Evolutionary conservation across 225 moss, liverwort and hornwort genomes (phyloP), one percentile per base, ranked within the genome.

Genomic region (Takakia lepidozioides): DNA sequence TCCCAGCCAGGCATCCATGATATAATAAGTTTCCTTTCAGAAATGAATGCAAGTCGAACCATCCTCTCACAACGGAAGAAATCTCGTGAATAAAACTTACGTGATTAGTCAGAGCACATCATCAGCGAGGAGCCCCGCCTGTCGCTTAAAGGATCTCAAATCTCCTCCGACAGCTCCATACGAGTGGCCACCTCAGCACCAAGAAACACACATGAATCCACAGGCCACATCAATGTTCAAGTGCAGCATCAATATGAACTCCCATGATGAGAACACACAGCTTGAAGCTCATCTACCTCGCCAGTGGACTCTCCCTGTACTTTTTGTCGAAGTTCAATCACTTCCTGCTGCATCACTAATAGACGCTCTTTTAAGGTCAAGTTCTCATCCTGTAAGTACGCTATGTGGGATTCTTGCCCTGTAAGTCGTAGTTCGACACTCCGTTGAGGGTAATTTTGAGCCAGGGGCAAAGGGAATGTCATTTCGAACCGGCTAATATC

Each of bases 371-470:
- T 82, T 25, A 82, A 27, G 1, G 76, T 82, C 46, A 82, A 40
- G 28, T 77, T 82, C 63, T 82, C 81, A 29, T 82, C 81, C 73
- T 82, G 76, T 73, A 82, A 53, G 22, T 82, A 69, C 10, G 81
- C 81, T 69, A 82, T 82, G 57, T 76, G 76, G 38, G 72, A 73
- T 54, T 82, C 81, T 59, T 76, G 76, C 57, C 71, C 72, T 70
- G 69, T 72, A 69, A 67, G 57, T 45, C 73, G 68, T 49, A 69
- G 72, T 60, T 73, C 76, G 76, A 77, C 62, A 1, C 66, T 69
- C 76, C 77, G 69, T 35, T 34, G 11, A 58, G 43, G 60, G 55
- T 69, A 14, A 21, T 3, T 22, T 2, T 39, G 43, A 61, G 11
- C 28, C 28, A 39, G 9, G 11, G 59, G 52, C 3, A 44, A 5